Evolutionary conservation across 2,329 filamentous ascomycete species (phyloP).

Genomic region (Grosmannia serpens): DNA sequence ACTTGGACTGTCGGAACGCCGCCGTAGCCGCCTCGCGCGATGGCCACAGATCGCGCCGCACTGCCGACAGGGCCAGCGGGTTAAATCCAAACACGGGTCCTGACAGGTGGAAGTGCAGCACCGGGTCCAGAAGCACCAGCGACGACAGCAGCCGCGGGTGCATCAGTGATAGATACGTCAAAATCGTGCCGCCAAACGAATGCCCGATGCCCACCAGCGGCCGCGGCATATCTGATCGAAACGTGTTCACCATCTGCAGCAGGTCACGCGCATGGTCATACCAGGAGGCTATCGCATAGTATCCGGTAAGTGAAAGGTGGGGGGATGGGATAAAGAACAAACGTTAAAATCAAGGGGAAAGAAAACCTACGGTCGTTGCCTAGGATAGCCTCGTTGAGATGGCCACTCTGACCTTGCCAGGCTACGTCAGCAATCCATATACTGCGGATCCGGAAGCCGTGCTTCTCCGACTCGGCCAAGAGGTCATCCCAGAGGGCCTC

Average conservation of each 20-base stretch:
- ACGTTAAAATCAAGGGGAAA: neutral
- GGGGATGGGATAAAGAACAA: neutral
- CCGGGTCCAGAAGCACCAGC: slow-evolving; percentile 73
- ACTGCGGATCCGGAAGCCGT: slow-evolving; percentile 58
- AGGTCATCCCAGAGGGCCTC: slow-evolving; percentile 87
- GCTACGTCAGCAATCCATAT: slow-evolving; percentile 91
- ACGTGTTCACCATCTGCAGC: slow-evolving; percentile 72
- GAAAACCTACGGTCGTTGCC: slow-evolving; percentile 69
- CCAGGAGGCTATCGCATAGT: slow-evolving; percentile 51
- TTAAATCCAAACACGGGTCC: slow-evolving; percentile 24
- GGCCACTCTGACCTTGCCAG: slow-evolving; percentile 68
- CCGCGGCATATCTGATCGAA: slow-evolving; percentile 66
- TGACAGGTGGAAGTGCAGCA: slow-evolving; percentile 53
- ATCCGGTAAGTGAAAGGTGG: no score
- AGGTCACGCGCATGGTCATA: slow-evolving; percentile 77
- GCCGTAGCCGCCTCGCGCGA: slow-evolving; percentile 56
- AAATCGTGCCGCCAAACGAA: slow-evolving; percentile 70
- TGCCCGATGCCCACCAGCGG: slow-evolving; percentile 80
- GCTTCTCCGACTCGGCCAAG: slow-evolving; percentile 40
- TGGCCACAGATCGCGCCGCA: slow-evolving; percentile 73
- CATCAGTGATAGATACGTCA: slow-evolving; percentile 60
- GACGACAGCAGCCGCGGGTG: slow-evolving; percentile 71
- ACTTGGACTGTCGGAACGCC: slow-evolving; percentile 55
- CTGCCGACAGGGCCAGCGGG: slow-evolving; percentile 49
- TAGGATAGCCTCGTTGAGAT: slow-evolving; percentile 62